A percentile compares a stretch with the other conserved stretches of the same genome.
phyloP scores from a whole-genome alignment of 352 stramenopile species.

The Phytophthora crassamura region DNA sequence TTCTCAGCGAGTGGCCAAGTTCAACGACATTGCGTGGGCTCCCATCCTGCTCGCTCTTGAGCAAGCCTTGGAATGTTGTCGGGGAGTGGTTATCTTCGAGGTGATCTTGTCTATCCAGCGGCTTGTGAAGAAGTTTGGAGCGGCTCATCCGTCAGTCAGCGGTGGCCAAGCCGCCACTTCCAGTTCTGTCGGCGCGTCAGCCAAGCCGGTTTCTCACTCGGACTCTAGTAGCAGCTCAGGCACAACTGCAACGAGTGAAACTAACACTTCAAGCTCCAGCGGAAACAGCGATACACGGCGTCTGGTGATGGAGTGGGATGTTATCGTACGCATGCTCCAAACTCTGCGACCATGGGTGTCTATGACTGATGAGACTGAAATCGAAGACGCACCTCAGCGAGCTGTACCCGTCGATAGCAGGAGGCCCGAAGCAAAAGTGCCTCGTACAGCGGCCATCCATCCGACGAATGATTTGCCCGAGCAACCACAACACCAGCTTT shows the following conservation, averaged over 20 bases:
- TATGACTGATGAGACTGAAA: constrained; percentile 46
- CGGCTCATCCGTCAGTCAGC: constrained; percentile 11
- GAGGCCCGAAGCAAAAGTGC: constrained; percentile 13
- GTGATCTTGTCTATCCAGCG: constrained; percentile 88
- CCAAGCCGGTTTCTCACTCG: constrained; percentile 4
- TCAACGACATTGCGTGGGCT: constrained; percentile 80
- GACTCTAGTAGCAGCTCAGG: constrained; percentile 9
- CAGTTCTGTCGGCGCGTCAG: constrained; percentile 6
- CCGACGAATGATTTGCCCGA: constrained; percentile 15
- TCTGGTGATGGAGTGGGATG: constrained; percentile 84
- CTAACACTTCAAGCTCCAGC: constrained; percentile 1
- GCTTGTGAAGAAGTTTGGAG: constrained; percentile 89
- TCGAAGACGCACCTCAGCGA: constrained; percentile 33
- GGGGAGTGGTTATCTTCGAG: constrained; percentile 87
- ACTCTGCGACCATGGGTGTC: constrained; percentile 76
- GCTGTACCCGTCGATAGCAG: constrained; percentile 15
- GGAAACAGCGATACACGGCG: constrained; percentile 34
- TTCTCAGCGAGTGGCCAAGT: constrained; percentile 73
- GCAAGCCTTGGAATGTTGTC: constrained; percentile 62
- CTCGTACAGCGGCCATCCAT: constrained; percentile 21
- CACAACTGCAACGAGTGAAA: background rate
- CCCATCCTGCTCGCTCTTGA: constrained; percentile 78
- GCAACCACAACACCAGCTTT: constrained; percentile 40
- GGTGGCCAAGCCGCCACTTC: constrained; percentile 12
- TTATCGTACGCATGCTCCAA: constrained; percentile 83